Evolutionary conservation across 2,329 filamentous ascomycete species (phyloP).

Genomic region (Diaporthe nobilis): DNA sequence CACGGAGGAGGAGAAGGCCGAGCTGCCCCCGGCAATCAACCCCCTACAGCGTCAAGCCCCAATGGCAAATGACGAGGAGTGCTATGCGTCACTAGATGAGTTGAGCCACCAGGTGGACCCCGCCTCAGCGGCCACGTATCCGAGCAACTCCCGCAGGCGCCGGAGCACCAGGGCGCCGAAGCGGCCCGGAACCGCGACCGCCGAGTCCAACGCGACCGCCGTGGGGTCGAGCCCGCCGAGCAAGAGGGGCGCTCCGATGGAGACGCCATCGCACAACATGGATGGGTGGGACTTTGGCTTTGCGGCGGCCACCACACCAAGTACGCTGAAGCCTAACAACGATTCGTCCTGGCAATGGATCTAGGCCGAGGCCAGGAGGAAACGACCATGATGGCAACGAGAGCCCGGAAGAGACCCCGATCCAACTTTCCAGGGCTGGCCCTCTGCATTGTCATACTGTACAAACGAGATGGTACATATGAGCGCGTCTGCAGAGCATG

Average conservation of each 20-base stretch:
- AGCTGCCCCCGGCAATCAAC: neutral
- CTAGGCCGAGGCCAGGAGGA: neutral
- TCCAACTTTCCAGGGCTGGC: too few relatives aligned
- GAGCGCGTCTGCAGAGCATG: too few relatives aligned
- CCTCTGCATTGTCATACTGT: neutral
- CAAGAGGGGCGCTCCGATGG: neutral
- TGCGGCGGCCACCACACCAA: neutral
- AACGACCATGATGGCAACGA: neutral
- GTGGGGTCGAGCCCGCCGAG: neutral
- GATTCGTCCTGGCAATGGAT: neutral
- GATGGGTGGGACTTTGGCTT: neutral
- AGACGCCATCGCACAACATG: neutral
- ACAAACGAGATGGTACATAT: neutral
- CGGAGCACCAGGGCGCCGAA: neutral
- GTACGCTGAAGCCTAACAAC: neutral
- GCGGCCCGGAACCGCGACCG: neutral
- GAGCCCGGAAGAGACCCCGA: neutral
- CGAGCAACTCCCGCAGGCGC: too few relatives aligned
- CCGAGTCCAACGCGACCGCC: neutral
- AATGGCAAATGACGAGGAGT: neutral
- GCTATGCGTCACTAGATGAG: neutral
- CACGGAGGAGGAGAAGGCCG: neutral
- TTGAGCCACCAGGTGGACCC: too few relatives aligned
- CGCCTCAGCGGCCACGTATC: neutral
- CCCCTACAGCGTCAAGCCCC: neutral